These are phyloP conservation scores for Dioszegia aurantiaca DNA, from an alignment of 768 basidiomycete species.

Conservation along the genomic window DNA sequence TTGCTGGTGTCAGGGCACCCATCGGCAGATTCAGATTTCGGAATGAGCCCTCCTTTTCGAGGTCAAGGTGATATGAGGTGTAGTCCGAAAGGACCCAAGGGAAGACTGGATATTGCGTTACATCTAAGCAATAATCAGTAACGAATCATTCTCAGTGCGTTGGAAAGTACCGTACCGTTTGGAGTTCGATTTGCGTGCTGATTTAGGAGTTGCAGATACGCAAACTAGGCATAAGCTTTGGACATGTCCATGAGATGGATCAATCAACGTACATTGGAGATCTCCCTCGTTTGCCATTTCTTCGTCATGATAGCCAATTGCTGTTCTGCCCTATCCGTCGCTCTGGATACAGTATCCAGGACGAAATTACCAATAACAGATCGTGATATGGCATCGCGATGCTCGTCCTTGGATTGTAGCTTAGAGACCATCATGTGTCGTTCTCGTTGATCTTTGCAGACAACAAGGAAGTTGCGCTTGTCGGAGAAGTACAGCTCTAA, in stretches of 20 bases:
- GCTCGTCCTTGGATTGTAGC: constrained; percentile 56
- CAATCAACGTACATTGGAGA: constrained; percentile 70
- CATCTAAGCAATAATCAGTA: constrained; percentile 55
- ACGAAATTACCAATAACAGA: constrained; percentile 50
- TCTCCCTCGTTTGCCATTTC: constrained; percentile 83
- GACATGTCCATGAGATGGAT: neutral
- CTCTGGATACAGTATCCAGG: constrained; percentile 46
- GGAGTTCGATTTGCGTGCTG: constrained; percentile 90
- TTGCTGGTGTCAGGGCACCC: constrained; percentile 76
- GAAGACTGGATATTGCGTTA: constrained; percentile 86
- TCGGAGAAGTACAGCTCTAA: constrained; percentile 92
- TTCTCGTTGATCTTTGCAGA: constrained; percentile 69
- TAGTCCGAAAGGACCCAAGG: constrained; percentile 89
- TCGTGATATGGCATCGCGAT: constrained; percentile 60
- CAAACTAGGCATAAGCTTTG: constrained; percentile 60
- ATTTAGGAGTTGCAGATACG: constrained; percentile 82
- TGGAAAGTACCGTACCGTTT: constrained; percentile 56
- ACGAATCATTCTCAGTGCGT: neutral
- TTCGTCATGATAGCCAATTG: constrained; percentile 53
- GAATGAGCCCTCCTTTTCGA: constrained; percentile 32
- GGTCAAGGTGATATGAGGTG: constrained; percentile 58
- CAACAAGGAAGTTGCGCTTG: constrained; percentile 77
- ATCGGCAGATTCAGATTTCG: constrained; percentile 77
- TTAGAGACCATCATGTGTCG: constrained; percentile 55
- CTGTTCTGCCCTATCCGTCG: constrained; percentile 40